Percentiles rank a stretch among this genome's conserved stretches.
Evolutionary conservation across 2,329 filamentous ascomycete genomes (phyloP).

Genomic region (Exophiala sideris): DNA sequence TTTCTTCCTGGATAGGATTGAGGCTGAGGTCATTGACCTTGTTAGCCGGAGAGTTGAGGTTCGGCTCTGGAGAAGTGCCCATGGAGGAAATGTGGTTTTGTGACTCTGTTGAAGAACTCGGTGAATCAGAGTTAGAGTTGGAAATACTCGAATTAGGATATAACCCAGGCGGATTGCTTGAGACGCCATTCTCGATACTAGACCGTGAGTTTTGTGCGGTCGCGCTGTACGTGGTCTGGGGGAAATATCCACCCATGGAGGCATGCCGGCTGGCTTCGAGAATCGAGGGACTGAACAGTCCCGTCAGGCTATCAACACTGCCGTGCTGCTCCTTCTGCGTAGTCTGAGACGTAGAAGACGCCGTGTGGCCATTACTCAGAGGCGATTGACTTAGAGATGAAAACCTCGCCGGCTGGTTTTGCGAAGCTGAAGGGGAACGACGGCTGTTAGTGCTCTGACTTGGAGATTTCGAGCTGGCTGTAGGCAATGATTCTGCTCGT

Average conservation of each 20-base stretch:
- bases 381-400: slow-evolving; percentile 26
- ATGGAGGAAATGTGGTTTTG: slow-evolving; percentile 46
- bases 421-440: slow-evolving; percentile 18
- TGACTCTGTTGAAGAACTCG: slow-evolving; percentile 48
- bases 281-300: slow-evolving; percentile 58
- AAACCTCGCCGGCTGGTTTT: slow-evolving; percentile 15
- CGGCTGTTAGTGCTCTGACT: slow-evolving; percentile 5
- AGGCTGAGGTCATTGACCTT: slow-evolving; percentile 36
- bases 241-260: slow-evolving; percentile 39
- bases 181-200: slow-evolving; percentile 32
- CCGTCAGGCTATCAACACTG: slow-evolving; percentile 47
- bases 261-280: slow-evolving; percentile 46
- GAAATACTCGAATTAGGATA: slow-evolving; percentile 36
- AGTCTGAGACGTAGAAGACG: slow-evolving; percentile 22
- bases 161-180: slow-evolving; percentile 26
- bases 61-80: slow-evolving; percentile 50
- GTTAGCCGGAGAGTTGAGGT: slow-evolving; percentile 39
- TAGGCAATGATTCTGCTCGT: slow-evolving; percentile 10
- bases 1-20: slow-evolving; percentile 33
- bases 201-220: slow-evolving; percentile 28
- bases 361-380: slow-evolving; percentile 13
- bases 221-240: slow-evolving; percentile 34
- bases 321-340: slow-evolving; percentile 13
- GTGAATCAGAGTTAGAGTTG: slow-evolving; percentile 45
- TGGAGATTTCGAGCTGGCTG: slow-evolving; percentile 4